Percentiles rank a stretch among this genome's conserved stretches.
Conservation (phyloP, 768 basidiomycete species). For the Tulasnella calospora region DNA sequence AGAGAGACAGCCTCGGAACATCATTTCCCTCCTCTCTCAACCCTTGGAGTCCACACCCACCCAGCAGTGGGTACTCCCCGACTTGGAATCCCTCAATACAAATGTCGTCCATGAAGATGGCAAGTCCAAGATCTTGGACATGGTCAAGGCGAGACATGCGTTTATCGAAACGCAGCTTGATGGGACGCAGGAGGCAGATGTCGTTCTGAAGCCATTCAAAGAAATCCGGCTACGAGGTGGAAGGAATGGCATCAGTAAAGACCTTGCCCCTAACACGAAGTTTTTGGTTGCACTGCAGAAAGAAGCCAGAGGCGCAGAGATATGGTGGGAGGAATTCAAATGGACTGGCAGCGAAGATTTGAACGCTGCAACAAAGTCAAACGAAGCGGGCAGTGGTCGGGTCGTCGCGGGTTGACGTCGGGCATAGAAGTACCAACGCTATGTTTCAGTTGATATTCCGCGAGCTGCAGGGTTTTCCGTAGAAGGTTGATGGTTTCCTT, state of each 20-base stretch:
- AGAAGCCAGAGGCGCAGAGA: not conserved
- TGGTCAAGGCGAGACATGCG: not conserved
- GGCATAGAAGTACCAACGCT: too few species aligned
- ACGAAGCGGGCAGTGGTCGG: too few species aligned
- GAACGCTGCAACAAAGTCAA: not conserved
- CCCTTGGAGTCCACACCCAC: not conserved
- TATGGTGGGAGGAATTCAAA: not conserved
- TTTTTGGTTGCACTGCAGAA: not conserved
- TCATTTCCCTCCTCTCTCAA: not conserved
- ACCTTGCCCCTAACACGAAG: not conserved
- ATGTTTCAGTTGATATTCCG: too few species aligned
- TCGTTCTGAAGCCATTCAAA: not conserved
- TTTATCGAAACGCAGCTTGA: not conserved
- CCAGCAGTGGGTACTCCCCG: not conserved
- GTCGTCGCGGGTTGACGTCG: too few species aligned
- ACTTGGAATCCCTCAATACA: not conserved
- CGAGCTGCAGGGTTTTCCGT: too few species aligned
- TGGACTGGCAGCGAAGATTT: not conserved
- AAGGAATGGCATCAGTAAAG: not conserved
- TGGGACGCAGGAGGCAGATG: not conserved
- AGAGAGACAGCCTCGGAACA: not conserved
- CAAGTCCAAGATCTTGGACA: not conserved
- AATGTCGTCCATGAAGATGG: not conserved
- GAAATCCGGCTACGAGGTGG: not conserved
- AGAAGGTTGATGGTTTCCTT: too few species aligned